A percentile compares a stretch with the other conserved stretches of the same genome.
Conservation (phyloP, 768 basidiomycete genomes). For the Crassisporium funariophilum region DNA sequence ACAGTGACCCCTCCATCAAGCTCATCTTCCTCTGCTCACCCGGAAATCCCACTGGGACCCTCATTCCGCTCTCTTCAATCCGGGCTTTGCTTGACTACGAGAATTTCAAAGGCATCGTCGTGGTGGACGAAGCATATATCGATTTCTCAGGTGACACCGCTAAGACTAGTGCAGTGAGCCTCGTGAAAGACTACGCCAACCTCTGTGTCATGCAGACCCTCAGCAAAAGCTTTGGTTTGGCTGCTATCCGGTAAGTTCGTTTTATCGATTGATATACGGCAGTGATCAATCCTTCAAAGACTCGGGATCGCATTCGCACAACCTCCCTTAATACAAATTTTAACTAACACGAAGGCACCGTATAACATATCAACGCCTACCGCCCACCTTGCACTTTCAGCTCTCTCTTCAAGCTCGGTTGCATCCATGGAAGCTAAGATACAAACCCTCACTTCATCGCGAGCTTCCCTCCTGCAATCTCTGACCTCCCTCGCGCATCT, state of each 20-base stretch:
- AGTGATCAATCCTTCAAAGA: conserved; percentile 38
- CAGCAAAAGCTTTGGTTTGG: conserved; percentile 95
- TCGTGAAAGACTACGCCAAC: conserved; percentile 84
- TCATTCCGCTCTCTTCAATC: conserved; percentile 73
- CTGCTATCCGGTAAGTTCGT: conserved; percentile 80
- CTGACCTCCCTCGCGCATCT: conserved; percentile 49
- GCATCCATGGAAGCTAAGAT: conserved; percentile 67
- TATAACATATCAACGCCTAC: conserved; percentile 96
- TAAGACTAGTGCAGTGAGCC: conserved; percentile 60
- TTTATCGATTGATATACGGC: neutral
- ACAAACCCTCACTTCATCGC: conserved; percentile 56
- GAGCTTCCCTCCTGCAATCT: conserved; percentile 50
- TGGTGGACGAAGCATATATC: conserved; percentile 97
- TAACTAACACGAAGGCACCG: conserved; percentile 95
- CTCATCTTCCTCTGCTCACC: conserved; percentile 95
- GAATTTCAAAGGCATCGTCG: conserved; percentile 85
- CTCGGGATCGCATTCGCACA: conserved; percentile 90
- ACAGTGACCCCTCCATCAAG: conserved; percentile 77
- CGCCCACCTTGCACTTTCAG: conserved; percentile 77
- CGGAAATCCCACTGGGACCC: conserved; percentile 93
- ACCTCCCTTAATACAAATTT: conserved; percentile 86
- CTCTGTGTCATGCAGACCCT: conserved; percentile 95
- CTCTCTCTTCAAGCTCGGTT: conserved; percentile 70
- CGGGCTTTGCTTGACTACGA: conserved; percentile 73
- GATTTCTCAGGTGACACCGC: conserved; percentile 69